Evolutionary conservation across 441 rosid species (phyloP).

Genomic region (Adansonia gregorii): DNA sequence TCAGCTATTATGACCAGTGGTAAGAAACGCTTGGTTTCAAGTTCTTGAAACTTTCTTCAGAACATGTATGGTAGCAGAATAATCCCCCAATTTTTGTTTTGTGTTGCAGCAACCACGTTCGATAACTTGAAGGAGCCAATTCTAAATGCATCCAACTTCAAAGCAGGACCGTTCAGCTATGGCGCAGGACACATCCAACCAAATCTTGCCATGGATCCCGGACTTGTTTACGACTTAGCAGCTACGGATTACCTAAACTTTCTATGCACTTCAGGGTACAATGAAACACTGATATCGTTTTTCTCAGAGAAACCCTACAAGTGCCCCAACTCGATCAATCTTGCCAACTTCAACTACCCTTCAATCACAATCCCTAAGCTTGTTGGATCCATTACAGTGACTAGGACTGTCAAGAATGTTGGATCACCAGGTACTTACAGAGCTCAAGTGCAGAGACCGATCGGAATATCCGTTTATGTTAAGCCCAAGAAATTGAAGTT

Average conservation of each 20-base stretch:
- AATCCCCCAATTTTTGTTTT: neutral
- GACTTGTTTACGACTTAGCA: conserved; percentile 56
- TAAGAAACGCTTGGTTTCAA: conserved; percentile 10
- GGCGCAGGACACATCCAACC: conserved; percentile 71
- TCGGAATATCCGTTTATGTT: conserved; percentile 43
- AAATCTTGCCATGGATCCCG: conserved; percentile 54
- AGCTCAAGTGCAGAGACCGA: conserved; percentile 39
- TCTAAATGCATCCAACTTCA: conserved; percentile 40
- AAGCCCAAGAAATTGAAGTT: conserved; percentile 51
- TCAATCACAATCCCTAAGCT: conserved; percentile 57
- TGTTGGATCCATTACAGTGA: conserved; percentile 33
- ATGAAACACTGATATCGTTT: conserved; percentile 41
- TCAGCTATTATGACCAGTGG: conserved; percentile 82
- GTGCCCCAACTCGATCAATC: conserved; percentile 39
- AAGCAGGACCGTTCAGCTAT: conserved; percentile 59
- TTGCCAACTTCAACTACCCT: conserved; percentile 60
- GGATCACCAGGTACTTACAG: conserved; percentile 54
- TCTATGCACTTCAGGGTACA: conserved; percentile 56
- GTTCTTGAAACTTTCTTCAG: neutral
- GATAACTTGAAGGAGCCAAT: conserved; percentile 48
- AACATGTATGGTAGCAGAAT: neutral
- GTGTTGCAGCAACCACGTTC: conserved; percentile 47
- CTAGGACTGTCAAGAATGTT: conserved; percentile 53
- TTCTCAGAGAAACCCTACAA: conserved; percentile 39
- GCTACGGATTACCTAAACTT: conserved; percentile 51